Conservation (phyloP, 345 rosid genomes). For the Sonneratia caseolaris region DNA sequence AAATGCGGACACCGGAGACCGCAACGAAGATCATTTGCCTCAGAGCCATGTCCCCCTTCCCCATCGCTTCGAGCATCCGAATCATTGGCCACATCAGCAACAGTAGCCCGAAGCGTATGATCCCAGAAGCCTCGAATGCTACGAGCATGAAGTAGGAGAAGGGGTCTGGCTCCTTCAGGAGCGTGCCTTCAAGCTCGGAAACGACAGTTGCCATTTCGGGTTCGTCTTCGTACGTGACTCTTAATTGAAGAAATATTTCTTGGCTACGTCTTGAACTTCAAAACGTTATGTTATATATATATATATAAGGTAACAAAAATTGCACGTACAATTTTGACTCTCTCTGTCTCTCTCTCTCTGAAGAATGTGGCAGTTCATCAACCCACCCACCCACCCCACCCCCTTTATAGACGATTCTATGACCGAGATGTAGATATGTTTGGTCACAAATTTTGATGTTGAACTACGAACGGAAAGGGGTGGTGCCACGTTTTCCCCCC, state of each 20-base stretch:
- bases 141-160: slow-evolving; percentile 87
- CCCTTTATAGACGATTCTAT: not conserved
- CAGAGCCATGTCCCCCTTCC: slow-evolving; percentile 35
- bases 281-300: no score
- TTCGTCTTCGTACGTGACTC: not conserved
- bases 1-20: slow-evolving; percentile 39
- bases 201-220: slow-evolving; percentile 30
- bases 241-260: not conserved
- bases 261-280: not conserved
- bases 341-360: not conserved
- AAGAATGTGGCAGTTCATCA: slow-evolving; percentile 2
- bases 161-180: slow-evolving; percentile 47
- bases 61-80: slow-evolving; percentile 34
- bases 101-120: slow-evolving; percentile 52
- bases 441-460: not conserved
- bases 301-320: not conserved
- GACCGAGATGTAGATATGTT: not conserved
- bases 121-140: slow-evolving; percentile 65
- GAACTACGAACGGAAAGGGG: no score
- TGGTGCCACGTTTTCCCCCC: not conserved
- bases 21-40: slow-evolving; percentile 61
- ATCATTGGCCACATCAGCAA: slow-evolving; percentile 66
- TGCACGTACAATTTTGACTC: not conserved
- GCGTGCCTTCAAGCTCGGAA: slow-evolving; percentile 70
- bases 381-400: slow-evolving; percentile 1